Conservation (phyloP, 345 rosid genomes). For the Citrus hindsii region DNA sequence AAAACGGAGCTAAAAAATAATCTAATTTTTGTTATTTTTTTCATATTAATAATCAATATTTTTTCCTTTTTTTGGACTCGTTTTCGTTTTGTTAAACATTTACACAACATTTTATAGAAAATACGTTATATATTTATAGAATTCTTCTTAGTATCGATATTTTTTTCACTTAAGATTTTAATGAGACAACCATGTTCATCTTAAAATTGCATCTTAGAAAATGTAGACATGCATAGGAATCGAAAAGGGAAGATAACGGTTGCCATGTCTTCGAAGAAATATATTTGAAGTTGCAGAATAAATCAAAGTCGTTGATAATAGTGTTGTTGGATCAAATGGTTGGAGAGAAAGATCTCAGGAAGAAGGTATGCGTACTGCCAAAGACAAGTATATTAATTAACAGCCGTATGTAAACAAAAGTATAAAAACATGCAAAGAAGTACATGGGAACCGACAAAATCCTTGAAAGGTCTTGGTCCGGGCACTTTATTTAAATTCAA, state of each 20-base stretch:
- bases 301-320: not conserved
- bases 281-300: not conserved
- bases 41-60: too few relatives aligned
- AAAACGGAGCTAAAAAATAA: too few relatives aligned
- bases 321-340: constrained; percentile 8
- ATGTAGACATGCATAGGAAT: too few relatives aligned
- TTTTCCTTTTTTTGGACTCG: too few relatives aligned
- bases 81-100: too few relatives aligned
- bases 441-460: constrained; percentile 38
- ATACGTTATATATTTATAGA: too few relatives aligned
- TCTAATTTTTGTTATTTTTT: too few relatives aligned
- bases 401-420: constrained; percentile 3
- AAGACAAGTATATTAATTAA: not conserved
- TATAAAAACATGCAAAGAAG: constrained; percentile 26
- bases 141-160: too few relatives aligned
- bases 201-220: too few relatives aligned
- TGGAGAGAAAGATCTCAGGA: not conserved
- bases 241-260: not conserved
- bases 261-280: not conserved
- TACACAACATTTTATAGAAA: not conserved
- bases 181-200: too few relatives aligned
- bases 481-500: not conserved
- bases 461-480: constrained; percentile 2
- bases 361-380: not conserved
- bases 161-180: too few relatives aligned